Conservation (phyloP, 129 eudicot genomes). For the Pittosporum tobira region DNA sequence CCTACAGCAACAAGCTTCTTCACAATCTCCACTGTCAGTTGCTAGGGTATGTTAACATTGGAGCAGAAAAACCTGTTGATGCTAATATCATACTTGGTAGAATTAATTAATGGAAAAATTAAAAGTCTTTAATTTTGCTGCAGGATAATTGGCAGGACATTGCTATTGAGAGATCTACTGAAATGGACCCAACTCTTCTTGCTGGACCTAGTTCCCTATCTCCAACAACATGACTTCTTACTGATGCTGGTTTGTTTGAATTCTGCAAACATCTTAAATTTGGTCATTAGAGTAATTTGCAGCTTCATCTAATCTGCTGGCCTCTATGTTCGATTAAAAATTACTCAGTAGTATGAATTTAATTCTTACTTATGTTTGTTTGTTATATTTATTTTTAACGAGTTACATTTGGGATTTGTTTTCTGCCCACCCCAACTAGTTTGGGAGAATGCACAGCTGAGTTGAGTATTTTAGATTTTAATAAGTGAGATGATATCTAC, state of each 20-base stretch:
- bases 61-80: background rate
- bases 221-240: background rate
- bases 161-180: background rate
- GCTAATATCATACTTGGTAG: background rate
- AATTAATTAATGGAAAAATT: background rate
- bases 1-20: constrained; percentile 1
- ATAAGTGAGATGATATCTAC: background rate
- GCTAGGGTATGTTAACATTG: background rate
- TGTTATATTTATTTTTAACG: too few relatives aligned
- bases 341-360: background rate
- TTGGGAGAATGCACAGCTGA: too few relatives aligned
- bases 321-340: background rate
- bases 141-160: background rate
- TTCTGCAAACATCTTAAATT: background rate
- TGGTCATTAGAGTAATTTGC: background rate
- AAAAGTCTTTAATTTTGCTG: background rate
- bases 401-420: too few relatives aligned
- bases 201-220: background rate
- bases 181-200: background rate
- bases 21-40: background rate
- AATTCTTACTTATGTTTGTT: too few relatives aligned
- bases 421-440: too few relatives aligned
- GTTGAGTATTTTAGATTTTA: too few relatives aligned
- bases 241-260: background rate
- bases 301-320: background rate